Evolutionary conservation across 2,329 filamentous ascomycete genomes (phyloP).

Genomic region (Pezicula neosporulosa): DNA sequence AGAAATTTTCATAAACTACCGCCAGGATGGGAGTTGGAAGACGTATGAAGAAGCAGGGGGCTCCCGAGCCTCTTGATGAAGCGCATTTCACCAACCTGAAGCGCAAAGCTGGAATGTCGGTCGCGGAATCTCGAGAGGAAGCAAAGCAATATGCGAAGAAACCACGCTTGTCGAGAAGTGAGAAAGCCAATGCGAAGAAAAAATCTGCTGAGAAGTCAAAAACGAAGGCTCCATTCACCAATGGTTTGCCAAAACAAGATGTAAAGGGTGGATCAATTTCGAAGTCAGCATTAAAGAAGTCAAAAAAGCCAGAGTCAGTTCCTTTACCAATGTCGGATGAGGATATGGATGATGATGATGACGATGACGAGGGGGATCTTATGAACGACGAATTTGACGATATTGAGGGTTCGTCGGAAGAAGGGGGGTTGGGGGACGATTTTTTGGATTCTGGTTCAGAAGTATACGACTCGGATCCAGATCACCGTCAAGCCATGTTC

Average conservation of each 20-base stretch:
- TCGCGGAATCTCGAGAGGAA: constrained; percentile 51
- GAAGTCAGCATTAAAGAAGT: constrained; percentile 33
- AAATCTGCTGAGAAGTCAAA: constrained; percentile 25
- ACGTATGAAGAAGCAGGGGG: constrained; percentile 94
- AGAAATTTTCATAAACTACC: background rate
- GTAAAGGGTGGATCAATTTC: constrained; percentile 25
- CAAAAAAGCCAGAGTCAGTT: constrained; percentile 36
- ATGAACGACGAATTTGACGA: constrained; percentile 40
- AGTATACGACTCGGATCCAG: constrained; percentile 44
- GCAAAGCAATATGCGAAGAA: constrained; percentile 41
- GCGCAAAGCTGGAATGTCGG: constrained; percentile 74
- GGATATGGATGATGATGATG: constrained; percentile 33
- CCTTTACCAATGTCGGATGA: constrained; percentile 37
- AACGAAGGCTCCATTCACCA: constrained; percentile 31
- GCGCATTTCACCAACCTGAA: constrained; percentile 75
- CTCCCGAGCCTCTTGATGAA: constrained; percentile 79
- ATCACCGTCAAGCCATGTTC: constrained; percentile 71
- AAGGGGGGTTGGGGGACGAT: constrained; percentile 47
- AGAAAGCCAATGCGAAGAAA: constrained; percentile 30
- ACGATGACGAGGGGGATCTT: constrained; percentile 43
- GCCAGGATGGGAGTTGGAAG: constrained; percentile 80
- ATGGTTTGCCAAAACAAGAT: constrained; percentile 27
- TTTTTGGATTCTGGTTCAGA: constrained; percentile 45
- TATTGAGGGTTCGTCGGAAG: constrained; percentile 28
- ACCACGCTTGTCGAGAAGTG: constrained; percentile 56